A percentile compares a stretch with the other conserved stretches of the same genome.
These are phyloP conservation scores for Trichoderma guizhouense DNA, from an alignment of 2,329 filamentous ascomycete genomes.

Conservation along the genomic window DNA sequence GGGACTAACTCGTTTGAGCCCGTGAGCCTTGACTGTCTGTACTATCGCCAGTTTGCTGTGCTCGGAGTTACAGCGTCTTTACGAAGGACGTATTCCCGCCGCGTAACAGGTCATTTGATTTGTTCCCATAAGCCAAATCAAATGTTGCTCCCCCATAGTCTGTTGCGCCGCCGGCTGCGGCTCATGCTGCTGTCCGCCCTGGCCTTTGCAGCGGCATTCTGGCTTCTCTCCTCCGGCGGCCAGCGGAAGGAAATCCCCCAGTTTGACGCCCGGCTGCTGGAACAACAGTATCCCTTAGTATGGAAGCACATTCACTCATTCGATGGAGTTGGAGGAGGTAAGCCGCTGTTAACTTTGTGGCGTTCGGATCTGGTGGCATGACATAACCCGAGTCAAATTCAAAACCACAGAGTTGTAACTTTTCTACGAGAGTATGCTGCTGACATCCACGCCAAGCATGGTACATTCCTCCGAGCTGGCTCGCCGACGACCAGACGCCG, in stretches of 20 bases:
- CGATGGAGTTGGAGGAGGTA: constrained; percentile 23
- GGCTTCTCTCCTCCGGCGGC: neutral
- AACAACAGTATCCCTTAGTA: constrained; percentile 20
- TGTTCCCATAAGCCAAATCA: neutral
- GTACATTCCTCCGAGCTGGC: constrained; percentile 25
- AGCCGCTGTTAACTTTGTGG: constrained; percentile 5
- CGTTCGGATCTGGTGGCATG: neutral
- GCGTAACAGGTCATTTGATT: neutral
- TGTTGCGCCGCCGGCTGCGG: constrained; percentile 5
- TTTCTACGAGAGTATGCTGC: constrained; percentile 2
- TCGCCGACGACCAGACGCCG: constrained; percentile 11
- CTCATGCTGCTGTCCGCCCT: neutral
- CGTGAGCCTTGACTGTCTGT: neutral
- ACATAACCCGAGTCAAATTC: neutral
- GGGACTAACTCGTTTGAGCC: neutral
- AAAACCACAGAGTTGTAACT: neutral
- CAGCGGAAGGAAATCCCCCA: neutral
- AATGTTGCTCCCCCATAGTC: neutral
- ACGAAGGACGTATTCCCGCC: neutral
- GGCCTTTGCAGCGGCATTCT: neutral
- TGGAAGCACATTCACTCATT: constrained; percentile 24
- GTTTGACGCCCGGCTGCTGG: neutral
- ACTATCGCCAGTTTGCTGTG: neutral
- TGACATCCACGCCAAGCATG: constrained; percentile 20
- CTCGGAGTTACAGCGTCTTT: neutral